Evolutionary conservation across 2,329 filamentous ascomycete genomes (phyloP), one percentile per base, ranked within the genome.

Genomic region (Teratosphaeria viscida): DNA sequence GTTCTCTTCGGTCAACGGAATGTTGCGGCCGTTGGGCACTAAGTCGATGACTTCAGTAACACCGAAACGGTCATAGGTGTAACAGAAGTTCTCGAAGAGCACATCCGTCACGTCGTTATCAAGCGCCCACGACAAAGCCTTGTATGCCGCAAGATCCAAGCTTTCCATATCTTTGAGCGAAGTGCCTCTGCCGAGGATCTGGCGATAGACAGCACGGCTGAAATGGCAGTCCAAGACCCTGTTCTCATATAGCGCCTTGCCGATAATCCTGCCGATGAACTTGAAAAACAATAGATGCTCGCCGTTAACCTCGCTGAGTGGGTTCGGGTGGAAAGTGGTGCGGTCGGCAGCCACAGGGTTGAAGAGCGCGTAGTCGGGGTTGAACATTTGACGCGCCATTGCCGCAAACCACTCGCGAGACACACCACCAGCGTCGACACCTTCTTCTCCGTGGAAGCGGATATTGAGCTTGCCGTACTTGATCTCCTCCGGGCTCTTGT

Each of bases 101-200:
- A 97, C 91, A 70, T 97, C 94, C 4, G 92, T 96, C 67, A 99
- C 99, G 71, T 99, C 92, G 69, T 99, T 97, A 72, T 96, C 90
- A 60, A 97, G 81, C 86, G 99, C 97, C 95, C 95, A 99, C 62
- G 94, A 85, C 26, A 99, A 82, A 14, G 92, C 97, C 75, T 97
- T 99, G 84, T 97, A 96, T 78, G 99, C 99, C 70, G 99, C 92
- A 3, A 95, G 86, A 73, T 99, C 94, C 62, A 99, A 88, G 26
- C 92, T 96, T 75, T 99, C 94, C 91, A 99, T 97, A 70, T 99
- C 94, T 78, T 99, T 99, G 75, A 99, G 88, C 8, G 92, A 96
- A 49, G 97, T 92, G 3, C 90, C 85, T 73, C 95, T 95, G 72
- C 94, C 90, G 32, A 99, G 84, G 64, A 99, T 96, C 66, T 90